Base-by-base conservation (phyloP, 495 filamentous ascomycete genomes). In the Podospora pseudocomata region DNA sequence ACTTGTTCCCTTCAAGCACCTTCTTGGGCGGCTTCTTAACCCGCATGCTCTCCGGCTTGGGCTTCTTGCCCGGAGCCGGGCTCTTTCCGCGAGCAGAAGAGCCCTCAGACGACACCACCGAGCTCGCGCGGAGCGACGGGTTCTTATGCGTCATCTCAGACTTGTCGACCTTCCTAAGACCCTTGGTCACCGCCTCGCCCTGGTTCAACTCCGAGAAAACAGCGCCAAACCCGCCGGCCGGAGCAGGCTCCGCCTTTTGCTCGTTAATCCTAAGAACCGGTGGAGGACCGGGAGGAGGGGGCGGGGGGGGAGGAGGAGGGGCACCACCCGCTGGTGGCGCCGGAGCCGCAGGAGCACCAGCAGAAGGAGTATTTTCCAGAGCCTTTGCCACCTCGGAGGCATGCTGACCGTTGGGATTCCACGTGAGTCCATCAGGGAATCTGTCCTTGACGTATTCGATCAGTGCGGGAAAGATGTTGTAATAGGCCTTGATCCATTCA, bases 141-240 rank as follows among this genome's bases (percentile, higher is more conserved):
- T 99, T 99, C 83, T 97, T 98, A 83, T 99, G 95, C 60, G 95
- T 98, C 93, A 97, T 97, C 74, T 97, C 80, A 23, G 89, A 92
- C 73, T 89, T 92, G 80, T 97, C 93, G 30, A 99, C 95, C 82
- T 97, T 99, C 65, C 90, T 88, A 18, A 99, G 85, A 53, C 92
- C 88, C 65, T 90, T 87, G 16, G 95, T 99, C 69, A 99, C 91
- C 26, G 84, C 80, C 68, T 91, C 89, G 64, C 95, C 95, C 72
- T 91, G 89, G 78, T 97, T 98, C 68, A 99, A 84, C 68, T 97
- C 88, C 65, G 87, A 88, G 77, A 99, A 97, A 0, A 99, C 92
- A 57, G 93, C 91, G 55, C 86, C 84, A 80, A 96, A 89, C 57
- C 93, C 91, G 20, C 84, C 74, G 0, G 75, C 23, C 0, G 70